Evolutionary conservation across 2,329 filamentous ascomycete genomes (phyloP).

Genomic region (Nigrospora osmanthi): DNA sequence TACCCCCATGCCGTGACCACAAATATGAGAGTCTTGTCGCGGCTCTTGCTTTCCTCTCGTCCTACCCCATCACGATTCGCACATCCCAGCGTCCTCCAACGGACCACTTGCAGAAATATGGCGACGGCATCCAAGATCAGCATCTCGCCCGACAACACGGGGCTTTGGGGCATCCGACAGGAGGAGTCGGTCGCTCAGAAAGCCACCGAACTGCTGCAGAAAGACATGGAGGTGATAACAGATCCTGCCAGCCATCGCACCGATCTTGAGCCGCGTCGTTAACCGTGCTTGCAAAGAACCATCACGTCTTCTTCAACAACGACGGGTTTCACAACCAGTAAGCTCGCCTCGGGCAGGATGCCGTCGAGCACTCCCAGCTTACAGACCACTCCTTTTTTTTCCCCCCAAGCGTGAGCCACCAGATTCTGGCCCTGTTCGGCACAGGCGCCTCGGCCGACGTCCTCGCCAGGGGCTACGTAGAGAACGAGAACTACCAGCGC

Average conservation of each 20-base stretch:
- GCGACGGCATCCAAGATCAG: constrained; percentile 40
- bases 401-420: constrained; percentile 58
- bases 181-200: constrained; percentile 53
- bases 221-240: constrained; percentile 54
- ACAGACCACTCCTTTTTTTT: constrained; percentile 4
- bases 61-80: no score
- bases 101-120: constrained; percentile 23
- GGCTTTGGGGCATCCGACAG: constrained; percentile 37
- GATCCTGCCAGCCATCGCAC: constrained; percentile 2
- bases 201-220: constrained; percentile 62
- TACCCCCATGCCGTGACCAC: no score
- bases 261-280: background rate
- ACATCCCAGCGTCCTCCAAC: background rate
- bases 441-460: constrained; percentile 56
- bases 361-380: no score
- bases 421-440: constrained; percentile 68
- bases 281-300: constrained; percentile 24
- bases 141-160: constrained; percentile 39
- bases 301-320: constrained; percentile 77
- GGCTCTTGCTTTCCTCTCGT: no score
- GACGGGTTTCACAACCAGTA: constrained; percentile 77
- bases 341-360: constrained; percentile 5
- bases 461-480: constrained; percentile 57
- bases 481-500: constrained; percentile 61
- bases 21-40: no score